Evolutionary conservation across 116 monocot species (phyloP).

Genomic region (Iris pallida): DNA sequence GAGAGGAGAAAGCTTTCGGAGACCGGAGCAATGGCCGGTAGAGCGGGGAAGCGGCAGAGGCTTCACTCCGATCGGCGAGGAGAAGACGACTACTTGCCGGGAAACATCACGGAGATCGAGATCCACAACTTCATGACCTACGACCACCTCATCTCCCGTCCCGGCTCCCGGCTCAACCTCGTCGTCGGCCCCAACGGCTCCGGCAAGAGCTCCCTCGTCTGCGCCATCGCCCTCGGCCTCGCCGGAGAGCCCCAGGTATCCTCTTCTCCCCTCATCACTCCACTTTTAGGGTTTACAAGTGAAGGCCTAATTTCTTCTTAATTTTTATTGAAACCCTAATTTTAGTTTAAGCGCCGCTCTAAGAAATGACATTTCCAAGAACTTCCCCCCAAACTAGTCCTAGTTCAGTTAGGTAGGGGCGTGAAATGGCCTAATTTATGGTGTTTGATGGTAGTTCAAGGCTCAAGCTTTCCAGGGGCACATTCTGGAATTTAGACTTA

Average conservation of each 20-base stretch:
- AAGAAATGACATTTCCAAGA: too few relatives aligned
- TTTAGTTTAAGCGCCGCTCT: too few relatives aligned
- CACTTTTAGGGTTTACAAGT: neutral
- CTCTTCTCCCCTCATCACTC: neutral
- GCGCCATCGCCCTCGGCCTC: constrained; percentile 92
- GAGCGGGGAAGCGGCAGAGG: constrained; percentile 46
- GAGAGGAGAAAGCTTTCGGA: neutral
- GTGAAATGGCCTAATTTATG: too few relatives aligned
- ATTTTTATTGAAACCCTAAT: too few relatives aligned
- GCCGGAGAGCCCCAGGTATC: constrained; percentile 80
- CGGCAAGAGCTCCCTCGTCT: constrained; percentile 98
- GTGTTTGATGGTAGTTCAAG: too few relatives aligned
- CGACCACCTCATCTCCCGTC: constrained; percentile 78
- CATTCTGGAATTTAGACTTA: too few relatives aligned
- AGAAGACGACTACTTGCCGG: constrained; percentile 75
- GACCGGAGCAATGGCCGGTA: constrained; percentile 17
- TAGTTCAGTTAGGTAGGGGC: too few relatives aligned
- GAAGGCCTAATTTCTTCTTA: neutral
- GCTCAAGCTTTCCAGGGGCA: too few relatives aligned
- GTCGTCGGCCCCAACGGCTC: constrained; percentile 95
- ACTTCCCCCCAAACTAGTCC: too few relatives aligned
- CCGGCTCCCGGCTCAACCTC: constrained; percentile 89
- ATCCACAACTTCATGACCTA: constrained; percentile 99
- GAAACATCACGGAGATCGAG: constrained; percentile 94
- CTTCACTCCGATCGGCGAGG: constrained; percentile 32